Percentiles rank a stretch among this genome's conserved stretches.
Evolutionary conservation across 2,329 filamentous ascomycete species (phyloP).

Genomic region (Fusarium fracticaudum): DNA sequence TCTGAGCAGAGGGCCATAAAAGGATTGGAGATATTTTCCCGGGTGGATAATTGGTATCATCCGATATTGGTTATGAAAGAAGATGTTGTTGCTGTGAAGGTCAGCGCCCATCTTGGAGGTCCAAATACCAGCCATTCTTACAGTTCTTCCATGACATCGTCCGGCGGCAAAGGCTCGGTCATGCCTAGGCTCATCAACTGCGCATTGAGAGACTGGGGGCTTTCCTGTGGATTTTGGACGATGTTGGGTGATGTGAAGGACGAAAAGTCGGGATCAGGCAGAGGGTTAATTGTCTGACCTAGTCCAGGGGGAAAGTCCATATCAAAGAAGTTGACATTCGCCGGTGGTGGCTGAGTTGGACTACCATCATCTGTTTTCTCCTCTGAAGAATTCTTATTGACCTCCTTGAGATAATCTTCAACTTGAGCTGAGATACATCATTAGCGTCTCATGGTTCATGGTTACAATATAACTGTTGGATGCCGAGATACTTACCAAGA

Average conservation of each 20-base stretch:
- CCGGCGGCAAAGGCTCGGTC: slow-evolving; percentile 81
- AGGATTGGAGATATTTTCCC: slow-evolving; percentile 76
- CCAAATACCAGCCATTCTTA: slow-evolving; percentile 52
- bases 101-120: not conserved
- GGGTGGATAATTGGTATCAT: slow-evolving; percentile 82
- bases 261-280: slow-evolving; percentile 15
- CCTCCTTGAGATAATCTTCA: slow-evolving; percentile 79
- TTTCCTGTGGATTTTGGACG: slow-evolving; percentile 10
- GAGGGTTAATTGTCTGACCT: not conserved
- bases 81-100: slow-evolving; percentile 70
- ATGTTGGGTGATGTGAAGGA: slow-evolving; percentile 28
- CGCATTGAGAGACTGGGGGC: slow-evolving; percentile 19
- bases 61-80: slow-evolving; percentile 78
- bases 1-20: slow-evolving; percentile 76
- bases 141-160: slow-evolving; percentile 85
- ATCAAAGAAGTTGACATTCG: slow-evolving; percentile 14
- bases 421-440: slow-evolving; percentile 71
- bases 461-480: slow-evolving; percentile 27
- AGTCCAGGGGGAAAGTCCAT: slow-evolving; percentile 12
- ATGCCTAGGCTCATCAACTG: slow-evolving; percentile 80
- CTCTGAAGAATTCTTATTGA: slow-evolving; percentile 53
- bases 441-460: slow-evolving; percentile 10
- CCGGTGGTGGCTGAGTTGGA: slow-evolving; percentile 26
- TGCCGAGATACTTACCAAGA: slow-evolving; percentile 75
- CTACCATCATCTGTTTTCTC: slow-evolving; percentile 42